phyloP scores from a whole-genome alignment of 2,329 filamentous ascomycete species.

The Colletotrichum eleusines region DNA sequence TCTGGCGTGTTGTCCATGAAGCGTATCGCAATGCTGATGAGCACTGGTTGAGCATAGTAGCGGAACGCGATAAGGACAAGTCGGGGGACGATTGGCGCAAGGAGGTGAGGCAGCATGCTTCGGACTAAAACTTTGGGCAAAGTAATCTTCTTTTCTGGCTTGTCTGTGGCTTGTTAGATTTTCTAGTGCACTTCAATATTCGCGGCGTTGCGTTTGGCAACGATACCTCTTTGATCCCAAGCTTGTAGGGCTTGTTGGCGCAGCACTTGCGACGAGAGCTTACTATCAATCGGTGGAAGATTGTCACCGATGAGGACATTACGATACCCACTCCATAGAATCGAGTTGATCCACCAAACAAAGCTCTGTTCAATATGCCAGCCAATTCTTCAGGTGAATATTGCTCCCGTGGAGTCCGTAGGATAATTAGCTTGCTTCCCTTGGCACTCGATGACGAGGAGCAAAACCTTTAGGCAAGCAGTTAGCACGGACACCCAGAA shows the following conservation, averaged over 20 bases:
- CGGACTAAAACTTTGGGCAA: conserved; percentile 4
- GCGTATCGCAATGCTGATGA: conserved; percentile 16
- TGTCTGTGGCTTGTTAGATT: background rate
- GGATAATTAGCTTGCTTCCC: too few species aligned
- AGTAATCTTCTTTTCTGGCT: conserved; percentile 13
- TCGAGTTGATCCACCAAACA: conserved; percentile 34
- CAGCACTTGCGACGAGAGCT: conserved; percentile 11
- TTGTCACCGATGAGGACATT: conserved; percentile 10
- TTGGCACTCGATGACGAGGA: too few species aligned
- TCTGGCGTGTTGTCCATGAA: background rate
- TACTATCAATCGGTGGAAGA: background rate
- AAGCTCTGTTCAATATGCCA: conserved; percentile 10
- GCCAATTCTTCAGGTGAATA: conserved; percentile 18
- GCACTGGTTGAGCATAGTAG: conserved; percentile 20
- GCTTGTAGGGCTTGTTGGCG: conserved; percentile 9
- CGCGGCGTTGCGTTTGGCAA: too few species aligned
- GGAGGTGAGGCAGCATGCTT: conserved; percentile 11
- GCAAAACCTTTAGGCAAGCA: too few species aligned
- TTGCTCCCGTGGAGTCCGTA: too few species aligned
- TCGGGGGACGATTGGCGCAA: conserved; percentile 20
- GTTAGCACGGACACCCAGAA: too few species aligned
- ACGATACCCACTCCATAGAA: background rate
- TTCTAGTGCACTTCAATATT: too few species aligned
- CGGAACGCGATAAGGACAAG: conserved; percentile 20
- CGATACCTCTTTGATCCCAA: conserved; percentile 27